Base-by-base conservation (phyloP, 345 rosid genomes). In the Melastoma malabathricum region DNA sequence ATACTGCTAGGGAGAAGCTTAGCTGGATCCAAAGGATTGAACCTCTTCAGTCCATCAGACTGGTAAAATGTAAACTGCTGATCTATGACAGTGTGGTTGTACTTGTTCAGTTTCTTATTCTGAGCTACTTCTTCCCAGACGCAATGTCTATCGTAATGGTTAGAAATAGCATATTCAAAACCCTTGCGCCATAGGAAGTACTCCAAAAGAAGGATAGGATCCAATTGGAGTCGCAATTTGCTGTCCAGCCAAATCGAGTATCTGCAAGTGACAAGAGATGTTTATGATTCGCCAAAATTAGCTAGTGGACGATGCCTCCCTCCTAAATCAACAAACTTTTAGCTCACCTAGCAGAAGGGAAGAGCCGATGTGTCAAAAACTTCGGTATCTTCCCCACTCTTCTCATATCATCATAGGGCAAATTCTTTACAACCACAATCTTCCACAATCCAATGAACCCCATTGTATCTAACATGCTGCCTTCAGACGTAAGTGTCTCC, bases 161-260 rank as follows among this genome's bases (percentile, higher is more conserved):
- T 87, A 61, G 97, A 82, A 64, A 92, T 92, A 50, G 97, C 87
- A 73, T 72, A 92, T 62, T 92, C 98, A 38, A 74, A 59, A 63
- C 98, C 96, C 72, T 87, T 82, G 49, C 95, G 84, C 98, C 98
- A 87, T 53, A 92, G 68, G 60, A 92, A 81, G 73, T 87, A 84
- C 50, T 92, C 98, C 64, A 92, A 67, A 59, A 92, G 71, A 48
- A 77, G 81, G 27, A 79, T 65, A 47, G 98, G 98, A 54, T 92
- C 98, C 48, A 75, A 68, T 60, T 84, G 97, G 55, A 92, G 83
- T 29, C 98, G 88, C 47, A 92, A 64, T 68, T 92, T 87, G 84
- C 98, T 92, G 63, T 92, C 98, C 72, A 92, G 69, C 98, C 98
- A 87, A 58, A 92, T 92, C 13, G 98, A 92, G 71, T 92, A 92